A percentile compares a stretch with the other conserved stretches of the same genome.
phyloP scores from a whole-genome alignment of 345 rosid species.

The Populus tremula region DNA sequence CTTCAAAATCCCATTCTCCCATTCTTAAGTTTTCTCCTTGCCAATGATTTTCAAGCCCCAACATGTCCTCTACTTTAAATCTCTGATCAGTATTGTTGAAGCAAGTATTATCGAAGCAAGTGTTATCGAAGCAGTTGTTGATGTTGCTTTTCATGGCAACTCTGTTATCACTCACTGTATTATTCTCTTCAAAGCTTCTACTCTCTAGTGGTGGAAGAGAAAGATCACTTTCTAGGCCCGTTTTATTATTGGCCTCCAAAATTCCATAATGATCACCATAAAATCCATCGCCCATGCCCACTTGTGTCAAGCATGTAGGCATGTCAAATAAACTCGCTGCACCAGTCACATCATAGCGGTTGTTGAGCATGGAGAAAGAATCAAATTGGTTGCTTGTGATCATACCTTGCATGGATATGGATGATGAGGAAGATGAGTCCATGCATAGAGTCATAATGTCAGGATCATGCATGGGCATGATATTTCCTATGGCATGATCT shows the following conservation, averaged over 20 bases:
- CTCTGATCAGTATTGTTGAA: conserved; percentile 43
- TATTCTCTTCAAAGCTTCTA: conserved; percentile 11
- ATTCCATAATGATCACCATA: conserved; percentile 39
- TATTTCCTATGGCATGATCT: conserved; percentile 31
- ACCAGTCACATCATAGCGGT: conserved; percentile 34
- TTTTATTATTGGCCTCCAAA: conserved; percentile 33
- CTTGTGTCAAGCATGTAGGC: conserved; percentile 33
- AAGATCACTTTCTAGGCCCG: conserved; percentile 46
- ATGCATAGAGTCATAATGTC: conserved; percentile 44
- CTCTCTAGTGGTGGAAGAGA: conserved; percentile 52
- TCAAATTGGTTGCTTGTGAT: conserved; percentile 36
- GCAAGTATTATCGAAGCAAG: conserved; percentile 43
- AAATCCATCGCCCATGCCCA: conserved; percentile 32
- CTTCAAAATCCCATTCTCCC: conserved; percentile 93
- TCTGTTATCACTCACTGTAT: conserved; percentile 18
- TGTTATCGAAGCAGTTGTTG: conserved; percentile 38
- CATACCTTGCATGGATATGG: conserved; percentile 42
- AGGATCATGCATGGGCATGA: conserved; percentile 44
- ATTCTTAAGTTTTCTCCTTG: conserved; percentile 65
- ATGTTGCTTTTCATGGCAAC: conserved; percentile 44
- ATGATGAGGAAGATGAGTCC: conserved; percentile 53
- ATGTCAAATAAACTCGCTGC: conserved; percentile 33
- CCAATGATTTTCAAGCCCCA: conserved; percentile 58
- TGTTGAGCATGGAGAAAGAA: conserved; percentile 37
- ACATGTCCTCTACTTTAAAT: conserved; percentile 48